phyloP scores from a whole-genome alignment of 768 basidiomycete species.

The Leccinum arenicola region DNA sequence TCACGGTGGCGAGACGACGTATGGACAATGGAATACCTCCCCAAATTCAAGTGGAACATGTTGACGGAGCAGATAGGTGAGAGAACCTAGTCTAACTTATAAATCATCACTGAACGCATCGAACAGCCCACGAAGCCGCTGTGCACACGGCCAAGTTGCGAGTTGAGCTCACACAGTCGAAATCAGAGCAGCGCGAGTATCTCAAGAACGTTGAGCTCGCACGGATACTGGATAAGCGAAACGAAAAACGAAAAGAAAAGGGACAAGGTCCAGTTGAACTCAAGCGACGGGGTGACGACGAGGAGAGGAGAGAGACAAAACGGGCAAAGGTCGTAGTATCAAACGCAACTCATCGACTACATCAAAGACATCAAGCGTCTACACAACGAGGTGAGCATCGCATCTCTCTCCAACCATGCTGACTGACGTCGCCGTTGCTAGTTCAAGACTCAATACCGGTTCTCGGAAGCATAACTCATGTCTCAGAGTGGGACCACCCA shows the following conservation, averaged over 20 bases:
- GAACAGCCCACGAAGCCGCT: conserved; percentile 87
- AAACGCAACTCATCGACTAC: no score
- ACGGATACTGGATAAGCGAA: conserved; percentile 79
- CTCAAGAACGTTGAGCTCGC: conserved; percentile 93
- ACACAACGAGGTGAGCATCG: no score
- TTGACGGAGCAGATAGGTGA: conserved; percentile 95
- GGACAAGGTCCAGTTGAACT: conserved; percentile 45
- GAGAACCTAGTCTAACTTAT: conserved; percentile 31
- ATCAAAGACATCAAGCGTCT: no score
- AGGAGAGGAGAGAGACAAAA: conserved; percentile 13
- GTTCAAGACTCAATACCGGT: no score
- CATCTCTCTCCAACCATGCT: no score
- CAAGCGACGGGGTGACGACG: conserved; percentile 16
- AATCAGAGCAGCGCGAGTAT: conserved; percentile 87
- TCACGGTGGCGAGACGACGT: conserved; percentile 93
- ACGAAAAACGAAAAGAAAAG: conserved; percentile 57
- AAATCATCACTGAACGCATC: conserved; percentile 8
- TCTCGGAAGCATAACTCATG: no score
- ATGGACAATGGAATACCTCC: conserved; percentile 99
- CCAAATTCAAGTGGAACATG: conserved; percentile 99
- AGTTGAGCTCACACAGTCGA: conserved; percentile 85
- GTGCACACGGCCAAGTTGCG: conserved; percentile 87
- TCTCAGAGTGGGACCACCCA: no score
- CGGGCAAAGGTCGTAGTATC: conserved; percentile 10
- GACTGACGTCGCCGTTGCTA: no score